These are phyloP conservation scores for Retiboletus flavoniger DNA, from an alignment of 1,284 basidiomycete genomes.

Conservation along the genomic window DNA sequence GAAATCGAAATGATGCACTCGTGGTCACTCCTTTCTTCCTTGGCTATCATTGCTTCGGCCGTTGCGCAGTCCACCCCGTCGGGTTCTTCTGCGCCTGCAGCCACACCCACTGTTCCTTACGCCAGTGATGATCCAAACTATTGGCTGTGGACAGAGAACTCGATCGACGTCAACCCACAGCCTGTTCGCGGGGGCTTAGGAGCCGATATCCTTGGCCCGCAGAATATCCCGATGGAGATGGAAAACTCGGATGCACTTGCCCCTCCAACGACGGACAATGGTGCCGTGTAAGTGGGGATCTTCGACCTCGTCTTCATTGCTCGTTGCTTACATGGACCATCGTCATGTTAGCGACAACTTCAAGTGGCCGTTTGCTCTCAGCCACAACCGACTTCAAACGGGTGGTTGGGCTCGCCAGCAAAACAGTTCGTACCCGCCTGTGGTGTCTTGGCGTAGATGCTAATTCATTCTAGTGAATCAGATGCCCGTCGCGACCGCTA, in stretches of 20 bases:
- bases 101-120: slow-evolving; percentile 32
- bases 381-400: slow-evolving; percentile 51
- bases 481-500: slow-evolving; percentile 44
- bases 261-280: slow-evolving; percentile 54
- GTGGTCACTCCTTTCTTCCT: slow-evolving; percentile 29
- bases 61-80: slow-evolving; percentile 26
- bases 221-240: slow-evolving; percentile 47
- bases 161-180: slow-evolving; percentile 28
- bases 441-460: neutral
- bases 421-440: slow-evolving; percentile 38
- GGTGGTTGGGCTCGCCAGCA: slow-evolving; percentile 63
- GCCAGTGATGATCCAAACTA: slow-evolving; percentile 35
- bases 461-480: slow-evolving; percentile 33
- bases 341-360: slow-evolving; percentile 37
- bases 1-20: slow-evolving; percentile 23
- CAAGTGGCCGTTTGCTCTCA: slow-evolving; percentile 62
- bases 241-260: slow-evolving; percentile 50
- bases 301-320: neutral
- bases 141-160: slow-evolving; percentile 32
- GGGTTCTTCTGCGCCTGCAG: slow-evolving; percentile 20
- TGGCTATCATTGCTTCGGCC: slow-evolving; percentile 24
- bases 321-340: neutral
- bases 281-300: slow-evolving; percentile 31
- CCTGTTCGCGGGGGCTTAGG: slow-evolving; percentile 42
- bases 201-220: slow-evolving; percentile 45